These are phyloP conservation scores for Daedaleopsis nitida DNA, from an alignment of 768 basidiomycete species.

Conservation along the genomic window DNA sequence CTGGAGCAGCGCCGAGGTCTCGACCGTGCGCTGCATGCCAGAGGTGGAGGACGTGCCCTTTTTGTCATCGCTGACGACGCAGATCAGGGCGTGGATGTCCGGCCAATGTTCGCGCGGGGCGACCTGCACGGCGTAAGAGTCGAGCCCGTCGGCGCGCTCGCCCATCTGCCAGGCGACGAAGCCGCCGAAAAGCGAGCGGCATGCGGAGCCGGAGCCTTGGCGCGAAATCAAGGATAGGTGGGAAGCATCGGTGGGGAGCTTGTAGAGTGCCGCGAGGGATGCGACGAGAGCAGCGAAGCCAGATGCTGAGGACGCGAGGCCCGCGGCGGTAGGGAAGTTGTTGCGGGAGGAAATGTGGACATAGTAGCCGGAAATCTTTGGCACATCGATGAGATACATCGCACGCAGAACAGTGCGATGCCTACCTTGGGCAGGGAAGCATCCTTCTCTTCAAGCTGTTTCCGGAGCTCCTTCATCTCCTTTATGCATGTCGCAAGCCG, in stretches of 20 bases:
- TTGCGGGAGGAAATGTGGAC: constrained; percentile 94
- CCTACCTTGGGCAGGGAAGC: constrained; percentile 66
- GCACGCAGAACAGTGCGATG: neutral
- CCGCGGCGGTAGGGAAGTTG: constrained; percentile 99
- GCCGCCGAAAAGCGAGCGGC: constrained; percentile 95
- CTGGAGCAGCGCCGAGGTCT: constrained; percentile 85
- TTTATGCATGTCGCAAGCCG: constrained; percentile 82
- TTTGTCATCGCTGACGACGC: constrained; percentile 94
- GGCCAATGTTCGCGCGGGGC: constrained; percentile 90
- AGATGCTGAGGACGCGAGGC: constrained; percentile 95
- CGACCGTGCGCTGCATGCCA: constrained; percentile 98
- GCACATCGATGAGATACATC: constrained; percentile 13
- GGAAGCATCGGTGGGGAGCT: constrained; percentile 75
- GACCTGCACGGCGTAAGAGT: constrained; percentile 87
- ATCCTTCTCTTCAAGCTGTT: constrained; percentile 72
- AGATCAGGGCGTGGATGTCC: constrained; percentile 94
- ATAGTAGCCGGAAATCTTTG: constrained; percentile 65
- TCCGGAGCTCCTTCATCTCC: constrained; percentile 82
- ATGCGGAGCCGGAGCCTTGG: constrained; percentile 97
- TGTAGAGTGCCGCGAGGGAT: constrained; percentile 86
- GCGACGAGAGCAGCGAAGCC: constrained; percentile 95
- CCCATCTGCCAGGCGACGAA: constrained; percentile 96
- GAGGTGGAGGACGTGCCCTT: constrained; percentile 94
- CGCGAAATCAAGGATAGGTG: constrained; percentile 91
- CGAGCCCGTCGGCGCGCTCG: constrained; percentile 62